Evolutionary conservation across 164 flowering plant species (phyloP).

Genomic region (Vitis vinifera): ASM3070453v1 NC_081809.1:11491501-11492000

Average conservation of each 20-base stretch:
- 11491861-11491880: slow-evolving; percentile 38
- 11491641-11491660: slow-evolving; percentile 32
- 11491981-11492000: slow-evolving; percentile 29
- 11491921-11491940: slow-evolving; percentile 26
- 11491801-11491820: slow-evolving; percentile 30
- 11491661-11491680: slow-evolving; percentile 43
- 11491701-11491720: slow-evolving; percentile 13
- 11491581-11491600: slow-evolving; percentile 34
- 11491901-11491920: slow-evolving; percentile 27
- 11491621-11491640: slow-evolving; percentile 27
- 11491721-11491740: slow-evolving; percentile 12
- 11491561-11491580: slow-evolving; percentile 40
- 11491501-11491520: slow-evolving; percentile 17
- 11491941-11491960: slow-evolving; percentile 19
- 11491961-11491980: slow-evolving; percentile 23
- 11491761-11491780: slow-evolving; percentile 38
- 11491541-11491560: slow-evolving; percentile 41
- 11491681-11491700: slow-evolving; percentile 37
- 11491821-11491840: slow-evolving; percentile 27
- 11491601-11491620: slow-evolving; percentile 29
- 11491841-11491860: slow-evolving; percentile 27
- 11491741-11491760: slow-evolving; percentile 36
- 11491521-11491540: slow-evolving; percentile 36
- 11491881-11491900: slow-evolving; percentile 28
- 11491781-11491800: slow-evolving; percentile 46